Evolutionary conservation across 768 basidiomycete species (phyloP).

Genomic region (Lanmaoa rubissima): DNA sequence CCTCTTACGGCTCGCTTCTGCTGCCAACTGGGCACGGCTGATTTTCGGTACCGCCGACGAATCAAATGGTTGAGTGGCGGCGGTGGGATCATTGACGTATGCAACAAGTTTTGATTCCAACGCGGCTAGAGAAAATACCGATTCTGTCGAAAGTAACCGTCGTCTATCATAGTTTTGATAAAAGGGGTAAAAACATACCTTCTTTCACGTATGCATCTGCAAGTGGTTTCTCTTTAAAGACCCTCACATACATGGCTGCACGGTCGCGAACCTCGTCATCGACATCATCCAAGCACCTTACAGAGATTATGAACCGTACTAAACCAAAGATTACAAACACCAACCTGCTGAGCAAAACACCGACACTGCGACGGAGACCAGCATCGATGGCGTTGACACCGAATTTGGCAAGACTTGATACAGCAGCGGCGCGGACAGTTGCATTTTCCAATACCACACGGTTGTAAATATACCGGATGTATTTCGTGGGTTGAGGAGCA

Average conservation of each 20-base stretch:
- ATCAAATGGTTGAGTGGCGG: slow-evolving; percentile 77
- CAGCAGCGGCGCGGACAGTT: slow-evolving; percentile 95
- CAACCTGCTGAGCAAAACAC: slow-evolving; percentile 82
- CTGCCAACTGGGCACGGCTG: slow-evolving; percentile 87
- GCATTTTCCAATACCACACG: slow-evolving; percentile 98
- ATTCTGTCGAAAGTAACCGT: slow-evolving; percentile 54
- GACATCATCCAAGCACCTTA: slow-evolving; percentile 93
- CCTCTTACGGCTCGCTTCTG: slow-evolving; percentile 78
- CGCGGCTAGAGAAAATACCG: slow-evolving; percentile 86
- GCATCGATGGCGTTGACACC: slow-evolving; percentile 84
- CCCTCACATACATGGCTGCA: slow-evolving; percentile 89
- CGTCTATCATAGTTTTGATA: not conserved
- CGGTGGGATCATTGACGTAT: slow-evolving; percentile 82
- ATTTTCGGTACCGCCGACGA: slow-evolving; percentile 86
- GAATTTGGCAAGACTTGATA: slow-evolving; percentile 93
- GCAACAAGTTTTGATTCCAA: slow-evolving; percentile 91
- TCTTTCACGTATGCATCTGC: slow-evolving; percentile 90
- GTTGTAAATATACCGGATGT: slow-evolving; percentile 99
- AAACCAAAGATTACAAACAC: slow-evolving; percentile 4
- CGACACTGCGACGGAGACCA: slow-evolving; percentile 79
- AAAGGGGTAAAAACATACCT: slow-evolving; percentile 49
- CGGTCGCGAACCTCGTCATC: slow-evolving; percentile 99
- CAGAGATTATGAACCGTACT: slow-evolving; percentile 3
- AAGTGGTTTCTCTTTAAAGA: slow-evolving; percentile 74
- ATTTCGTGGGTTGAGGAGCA: slow-evolving; percentile 95